phyloP scores from a whole-genome alignment of 1,139 yeast genomes.

The Yamadazyma triangularis region DNA sequence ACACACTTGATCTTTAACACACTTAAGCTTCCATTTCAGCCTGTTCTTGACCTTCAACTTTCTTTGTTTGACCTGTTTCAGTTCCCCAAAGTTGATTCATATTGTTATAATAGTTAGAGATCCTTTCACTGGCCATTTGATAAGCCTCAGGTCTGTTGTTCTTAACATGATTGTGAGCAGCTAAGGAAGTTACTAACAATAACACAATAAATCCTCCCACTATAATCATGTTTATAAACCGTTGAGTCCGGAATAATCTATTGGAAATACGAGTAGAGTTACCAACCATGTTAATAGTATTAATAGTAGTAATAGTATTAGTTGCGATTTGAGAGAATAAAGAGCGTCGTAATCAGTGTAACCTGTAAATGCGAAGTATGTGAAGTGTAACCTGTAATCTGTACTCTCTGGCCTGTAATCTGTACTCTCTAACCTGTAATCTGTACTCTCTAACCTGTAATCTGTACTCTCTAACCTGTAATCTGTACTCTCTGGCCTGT shows the following conservation, averaged over 20 bases:
- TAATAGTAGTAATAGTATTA: too few relatives aligned
- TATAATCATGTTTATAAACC: conserved; percentile 18
- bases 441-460: too few relatives aligned
- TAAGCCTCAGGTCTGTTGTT: conserved; percentile 6
- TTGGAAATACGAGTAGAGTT: conserved; percentile 28
- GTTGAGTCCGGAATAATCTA: conserved; percentile 27
- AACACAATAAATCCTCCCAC: conserved; percentile 19
- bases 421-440: too few relatives aligned
- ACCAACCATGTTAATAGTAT: conserved; percentile 15
- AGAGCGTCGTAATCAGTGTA: too few relatives aligned
- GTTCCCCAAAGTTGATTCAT: conserved; percentile 3
- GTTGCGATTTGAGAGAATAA: too few relatives aligned
- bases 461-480: too few relatives aligned
- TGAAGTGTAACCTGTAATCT: too few relatives aligned
- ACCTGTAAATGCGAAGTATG: too few relatives aligned
- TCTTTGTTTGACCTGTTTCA: too few relatives aligned
- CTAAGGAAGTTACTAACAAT: conserved; percentile 18
- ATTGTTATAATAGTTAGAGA: conserved; percentile 9
- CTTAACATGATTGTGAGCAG: conserved; percentile 18
- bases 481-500: too few relatives aligned
- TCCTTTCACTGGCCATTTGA: conserved; percentile 14
- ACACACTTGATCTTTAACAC: too few relatives aligned
- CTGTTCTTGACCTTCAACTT: conserved; percentile 1
- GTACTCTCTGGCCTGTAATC: too few relatives aligned
- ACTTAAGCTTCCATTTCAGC: background rate